Evolutionary conservation across 83 land plant genomes (phyloP), one percentile per base, ranked within the genome.

Genomic region (Diphasiastrum complanatum): DNA sequence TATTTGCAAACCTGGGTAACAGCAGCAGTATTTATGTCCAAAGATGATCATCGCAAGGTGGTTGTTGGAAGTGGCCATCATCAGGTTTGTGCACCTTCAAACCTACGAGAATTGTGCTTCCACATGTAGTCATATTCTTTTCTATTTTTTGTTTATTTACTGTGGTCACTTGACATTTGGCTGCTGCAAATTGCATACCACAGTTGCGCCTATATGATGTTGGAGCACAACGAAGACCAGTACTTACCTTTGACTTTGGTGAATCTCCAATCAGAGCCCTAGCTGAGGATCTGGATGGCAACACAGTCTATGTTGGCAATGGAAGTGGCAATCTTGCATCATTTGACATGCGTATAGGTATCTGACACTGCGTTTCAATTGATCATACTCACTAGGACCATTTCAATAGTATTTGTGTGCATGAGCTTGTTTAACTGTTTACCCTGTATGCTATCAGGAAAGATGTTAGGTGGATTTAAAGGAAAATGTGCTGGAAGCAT

Each of bases 321-420:
- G 87, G 83, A n/a, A 66, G 69, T 56, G 98, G 98, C 45, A 92
- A 85, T 77, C 76, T 92, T 71, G 98, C 87, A 62, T 83, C 96
- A 25, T 68, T 87, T 79, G 98, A 92, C 75, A 85, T 85, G 73
- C 91, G 98, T 33, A 88, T 91, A 75, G 98, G 98, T 88, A 41
- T 25, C 5, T 47, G 22, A 0, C 11, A 16, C 51, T 67, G 25
- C 36, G 1, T 66, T 23, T 64, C 48, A 59, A 32, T 16, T 6
- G 33, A 14, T 4, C 6, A 26, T 16, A 8, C 33, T 32, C 11
- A 24, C 5, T 59, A n/a, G n/a, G 38, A 3, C n/a, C 28, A 36
- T 27, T 10, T 43, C 28, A 5, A 14, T 33, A 5, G 28, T 30
- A 5, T 5, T 6, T 5, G 50, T 57, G n/a, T 54, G 33, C 23